Evolutionary conservation across 1,284 basidiomycete genomes (phyloP).

Genomic region (Apiotrichum montevideense): DNA sequence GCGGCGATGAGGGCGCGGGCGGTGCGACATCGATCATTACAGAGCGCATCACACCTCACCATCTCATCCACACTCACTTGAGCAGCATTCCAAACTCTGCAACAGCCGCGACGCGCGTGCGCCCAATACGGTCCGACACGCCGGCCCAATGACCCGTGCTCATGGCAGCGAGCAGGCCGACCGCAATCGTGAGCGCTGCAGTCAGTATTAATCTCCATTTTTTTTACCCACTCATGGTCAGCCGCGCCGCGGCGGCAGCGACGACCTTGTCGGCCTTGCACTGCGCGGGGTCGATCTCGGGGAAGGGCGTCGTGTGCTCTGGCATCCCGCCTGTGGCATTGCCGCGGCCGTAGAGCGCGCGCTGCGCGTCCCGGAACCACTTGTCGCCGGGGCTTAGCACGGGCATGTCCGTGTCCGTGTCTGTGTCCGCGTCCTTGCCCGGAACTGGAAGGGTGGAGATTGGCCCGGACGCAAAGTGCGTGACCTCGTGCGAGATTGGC

Average conservation of each 20-base stretch:
- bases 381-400: conserved; percentile 45
- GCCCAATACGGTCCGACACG: conserved; percentile 69
- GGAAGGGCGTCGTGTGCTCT: conserved; percentile 19
- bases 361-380: conserved; percentile 42
- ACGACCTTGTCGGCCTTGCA: conserved; percentile 69
- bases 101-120: conserved; percentile 66
- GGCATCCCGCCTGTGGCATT: background rate
- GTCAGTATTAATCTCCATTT: background rate
- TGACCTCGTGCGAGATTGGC: no score
- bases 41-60: no score
- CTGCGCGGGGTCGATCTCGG: conserved; percentile 41
- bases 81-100: conserved; percentile 65
- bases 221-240: conserved; percentile 55
- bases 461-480: no score
- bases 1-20: no score
- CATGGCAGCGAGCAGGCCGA: conserved; percentile 73
- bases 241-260: conserved; percentile 62
- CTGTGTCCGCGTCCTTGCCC: no score
- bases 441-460: no score
- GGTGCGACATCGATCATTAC: no score
- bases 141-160: conserved; percentile 85
- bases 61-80: conserved; percentile 53
- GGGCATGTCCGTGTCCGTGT: no score
- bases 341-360: conserved; percentile 24
- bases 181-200: conserved; percentile 61